Evolutionary conservation across 805 yeast genomes (phyloP).

Genomic region (Middelhovenomyces tepae): DNA sequence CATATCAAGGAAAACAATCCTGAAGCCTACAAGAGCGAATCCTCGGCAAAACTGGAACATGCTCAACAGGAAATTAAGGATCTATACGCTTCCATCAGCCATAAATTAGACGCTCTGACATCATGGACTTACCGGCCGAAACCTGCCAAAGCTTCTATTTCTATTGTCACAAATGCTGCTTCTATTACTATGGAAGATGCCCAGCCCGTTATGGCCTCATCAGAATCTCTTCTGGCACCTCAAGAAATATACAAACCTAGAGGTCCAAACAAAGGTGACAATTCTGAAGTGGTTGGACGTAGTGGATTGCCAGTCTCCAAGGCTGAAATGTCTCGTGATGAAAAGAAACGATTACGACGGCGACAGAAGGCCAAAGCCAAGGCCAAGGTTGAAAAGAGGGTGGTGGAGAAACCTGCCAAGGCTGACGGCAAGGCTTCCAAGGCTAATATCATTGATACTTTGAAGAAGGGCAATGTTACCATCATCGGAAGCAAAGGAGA

Average conservation of each 20-base stretch:
- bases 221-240: constrained; percentile 77
- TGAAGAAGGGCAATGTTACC: constrained; percentile 69
- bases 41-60: constrained; percentile 54
- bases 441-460: constrained; percentile 59
- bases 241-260: constrained; percentile 71
- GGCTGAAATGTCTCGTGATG: constrained; percentile 75
- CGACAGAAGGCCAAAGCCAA: constrained; percentile 76
- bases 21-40: constrained; percentile 37
- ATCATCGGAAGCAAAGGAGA: constrained; percentile 71
- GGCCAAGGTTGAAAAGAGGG: constrained; percentile 35
- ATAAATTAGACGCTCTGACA: constrained; percentile 76
- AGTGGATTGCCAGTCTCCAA: constrained; percentile 76
- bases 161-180: constrained; percentile 74
- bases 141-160: constrained; percentile 71
- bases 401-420: constrained; percentile 27
- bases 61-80: constrained; percentile 73
- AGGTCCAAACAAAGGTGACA: constrained; percentile 23
- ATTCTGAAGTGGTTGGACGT: constrained; percentile 55
- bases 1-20: constrained; percentile 34
- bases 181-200: constrained; percentile 92
- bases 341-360: constrained; percentile 78
- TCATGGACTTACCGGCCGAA: constrained; percentile 95
- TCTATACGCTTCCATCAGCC: constrained; percentile 51
- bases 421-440: constrained; percentile 45
- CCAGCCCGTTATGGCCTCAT: constrained; percentile 77